phyloP scores from a whole-genome alignment of 768 basidiomycete species.

The Solioccasus polychromus region DNA sequence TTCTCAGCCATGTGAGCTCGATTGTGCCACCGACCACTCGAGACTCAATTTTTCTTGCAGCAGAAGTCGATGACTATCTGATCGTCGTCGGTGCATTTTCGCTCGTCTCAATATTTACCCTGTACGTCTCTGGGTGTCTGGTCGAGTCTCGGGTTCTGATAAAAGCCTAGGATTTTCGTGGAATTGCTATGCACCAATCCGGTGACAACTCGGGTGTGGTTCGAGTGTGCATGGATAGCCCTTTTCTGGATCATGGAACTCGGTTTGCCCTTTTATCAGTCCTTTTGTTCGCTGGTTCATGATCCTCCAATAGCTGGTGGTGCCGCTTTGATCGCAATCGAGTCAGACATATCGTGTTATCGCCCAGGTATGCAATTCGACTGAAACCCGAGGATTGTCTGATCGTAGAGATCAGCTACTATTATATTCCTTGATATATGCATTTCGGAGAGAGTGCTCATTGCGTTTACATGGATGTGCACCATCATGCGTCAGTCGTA shows the following conservation, averaged over 20 bases:
- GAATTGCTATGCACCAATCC: conserved; percentile 53
- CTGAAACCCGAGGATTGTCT: neutral
- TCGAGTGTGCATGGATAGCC: conserved; percentile 62
- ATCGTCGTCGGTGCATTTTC: conserved; percentile 57
- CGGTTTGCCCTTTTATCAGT: conserved; percentile 38
- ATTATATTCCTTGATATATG: conserved; percentile 31
- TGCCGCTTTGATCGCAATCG: conserved; percentile 42
- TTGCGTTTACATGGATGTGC: conserved; percentile 60
- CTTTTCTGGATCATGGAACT: conserved; percentile 58
- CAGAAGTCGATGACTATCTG: conserved; percentile 55
- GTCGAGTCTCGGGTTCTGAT: neutral
- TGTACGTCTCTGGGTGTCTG: conserved; percentile 43
- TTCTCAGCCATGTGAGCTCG: conserved; percentile 37
- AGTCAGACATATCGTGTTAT: conserved; percentile 37
- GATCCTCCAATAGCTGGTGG: conserved; percentile 45
- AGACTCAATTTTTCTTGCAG: conserved; percentile 26
- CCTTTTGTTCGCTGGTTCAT: conserved; percentile 7
- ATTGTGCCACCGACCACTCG: neutral
- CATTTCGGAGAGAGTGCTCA: conserved; percentile 50
- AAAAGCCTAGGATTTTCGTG: conserved; percentile 45
- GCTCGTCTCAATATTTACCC: conserved; percentile 53
- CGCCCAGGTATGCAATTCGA: conserved; percentile 20
- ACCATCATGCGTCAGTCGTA: conserved; percentile 38
- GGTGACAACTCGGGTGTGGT: conserved; percentile 63
- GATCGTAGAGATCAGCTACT: neutral